A percentile compares a stretch with the other conserved stretches of the same genome.
These are phyloP conservation scores for Xylaria nigripes DNA, from an alignment of 495 filamentous ascomycete genomes.

Conservation along the genomic window DNA sequence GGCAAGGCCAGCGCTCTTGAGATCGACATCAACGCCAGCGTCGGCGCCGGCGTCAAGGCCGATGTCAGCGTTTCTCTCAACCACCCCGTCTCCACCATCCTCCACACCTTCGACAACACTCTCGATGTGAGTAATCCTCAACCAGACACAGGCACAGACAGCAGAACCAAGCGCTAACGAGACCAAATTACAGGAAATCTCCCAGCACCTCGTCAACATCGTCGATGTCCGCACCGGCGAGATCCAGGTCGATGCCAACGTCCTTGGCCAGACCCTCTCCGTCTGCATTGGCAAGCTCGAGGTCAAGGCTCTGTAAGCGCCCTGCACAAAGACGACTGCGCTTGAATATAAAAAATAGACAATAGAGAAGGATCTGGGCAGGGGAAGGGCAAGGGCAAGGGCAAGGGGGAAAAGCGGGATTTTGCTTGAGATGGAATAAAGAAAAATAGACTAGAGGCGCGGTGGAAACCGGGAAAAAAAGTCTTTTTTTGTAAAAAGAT, in stretches of 20 bases:
- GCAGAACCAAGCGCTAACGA: neutral
- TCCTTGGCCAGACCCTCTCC: constrained; percentile 10
- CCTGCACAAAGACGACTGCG: neutral
- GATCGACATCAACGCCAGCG: too few species aligned
- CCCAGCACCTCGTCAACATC: constrained; percentile 5
- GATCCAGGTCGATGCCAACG: constrained; percentile 7
- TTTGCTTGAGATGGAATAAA: too few species aligned
- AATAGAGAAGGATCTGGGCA: too few species aligned
- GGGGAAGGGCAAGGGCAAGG: too few species aligned
- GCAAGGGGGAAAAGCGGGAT: too few species aligned
- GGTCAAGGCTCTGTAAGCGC: neutral
- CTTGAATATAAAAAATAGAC: too few species aligned
- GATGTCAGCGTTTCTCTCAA: constrained; percentile 25
- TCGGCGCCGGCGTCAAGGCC: neutral
- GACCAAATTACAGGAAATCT: constrained; percentile 3
- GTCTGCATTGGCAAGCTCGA: constrained; percentile 6
- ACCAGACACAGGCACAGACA: too few species aligned
- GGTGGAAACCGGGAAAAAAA: too few species aligned
- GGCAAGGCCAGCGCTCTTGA: constrained; percentile 22
- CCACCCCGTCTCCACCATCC: constrained; percentile 11
- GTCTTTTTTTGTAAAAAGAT: too few species aligned
- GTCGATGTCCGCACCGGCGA: neutral
- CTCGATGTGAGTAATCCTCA: constrained; percentile 25
- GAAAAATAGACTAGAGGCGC: too few species aligned
- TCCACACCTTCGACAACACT: constrained; percentile 14